These are phyloP conservation scores for Prunus davidiana DNA, from an alignment of 306 rosid genomes.

Conservation along the genomic window DNA sequence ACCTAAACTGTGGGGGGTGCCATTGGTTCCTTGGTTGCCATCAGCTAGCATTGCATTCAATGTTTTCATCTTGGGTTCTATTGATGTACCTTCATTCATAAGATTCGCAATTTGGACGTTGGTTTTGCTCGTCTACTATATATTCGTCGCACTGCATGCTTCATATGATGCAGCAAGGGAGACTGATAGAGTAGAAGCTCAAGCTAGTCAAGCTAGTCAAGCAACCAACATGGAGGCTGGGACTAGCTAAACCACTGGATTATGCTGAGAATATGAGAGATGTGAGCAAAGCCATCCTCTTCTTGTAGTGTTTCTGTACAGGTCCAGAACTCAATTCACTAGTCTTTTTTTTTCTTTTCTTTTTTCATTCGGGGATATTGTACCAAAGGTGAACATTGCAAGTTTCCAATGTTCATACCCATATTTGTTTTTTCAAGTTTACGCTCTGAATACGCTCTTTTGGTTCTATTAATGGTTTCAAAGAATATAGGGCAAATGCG, in stretches of 20 bases:
- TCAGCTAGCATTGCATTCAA: conserved; percentile 28
- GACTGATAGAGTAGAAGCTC: background rate
- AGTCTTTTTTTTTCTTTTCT: background rate
- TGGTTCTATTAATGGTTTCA: background rate
- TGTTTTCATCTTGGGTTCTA: conserved; percentile 34
- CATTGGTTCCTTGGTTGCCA: conserved; percentile 34
- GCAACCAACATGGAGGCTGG: conserved; percentile 19
- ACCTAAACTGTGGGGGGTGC: conserved; percentile 35
- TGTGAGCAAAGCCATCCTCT: background rate
- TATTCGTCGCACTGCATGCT: conserved; percentile 32
- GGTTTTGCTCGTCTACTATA: conserved; percentile 19
- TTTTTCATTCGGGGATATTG: background rate
- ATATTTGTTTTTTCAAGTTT: background rate
- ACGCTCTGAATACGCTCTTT: background rate
- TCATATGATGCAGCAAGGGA: conserved; percentile 30
- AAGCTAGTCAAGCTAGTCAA: background rate
- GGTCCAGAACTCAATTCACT: background rate
- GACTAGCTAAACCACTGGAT: background rate
- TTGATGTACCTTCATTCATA: conserved; percentile 20
- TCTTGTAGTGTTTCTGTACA: background rate
- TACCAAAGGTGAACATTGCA: background rate
- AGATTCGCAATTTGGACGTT: conserved; percentile 25
- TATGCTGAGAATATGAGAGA: background rate
- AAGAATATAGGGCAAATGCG: background rate
- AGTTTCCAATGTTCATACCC: background rate